Evolutionary conservation across 2,329 filamentous ascomycete species (phyloP).

Genomic region (Fusarium metavorans): DNA sequence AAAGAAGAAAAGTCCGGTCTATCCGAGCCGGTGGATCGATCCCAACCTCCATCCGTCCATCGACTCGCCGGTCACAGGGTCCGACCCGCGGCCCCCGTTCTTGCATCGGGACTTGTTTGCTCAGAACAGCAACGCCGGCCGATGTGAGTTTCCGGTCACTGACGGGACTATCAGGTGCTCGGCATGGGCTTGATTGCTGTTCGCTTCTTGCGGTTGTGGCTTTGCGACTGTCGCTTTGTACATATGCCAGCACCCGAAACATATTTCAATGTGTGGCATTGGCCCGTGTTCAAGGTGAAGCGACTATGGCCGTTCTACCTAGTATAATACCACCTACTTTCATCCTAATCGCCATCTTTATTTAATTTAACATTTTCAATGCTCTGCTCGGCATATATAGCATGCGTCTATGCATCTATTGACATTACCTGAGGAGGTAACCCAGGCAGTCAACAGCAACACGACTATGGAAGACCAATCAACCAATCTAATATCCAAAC

Average conservation of each 20-base stretch:
- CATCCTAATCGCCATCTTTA: not conserved
- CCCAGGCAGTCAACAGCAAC: not conserved
- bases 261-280: constrained; percentile 16
- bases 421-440: not conserved
- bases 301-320: not conserved
- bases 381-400: not conserved
- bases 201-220: constrained; percentile 9
- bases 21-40: constrained; percentile 38
- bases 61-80: constrained; percentile 10
- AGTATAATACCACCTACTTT: not conserved
- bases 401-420: not conserved
- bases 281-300: not conserved
- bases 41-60: not conserved
- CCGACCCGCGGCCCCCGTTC: constrained; percentile 23
- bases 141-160: constrained; percentile 12
- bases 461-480: not conserved
- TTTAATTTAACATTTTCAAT: not conserved
- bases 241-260: constrained; percentile 29
- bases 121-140: constrained; percentile 14
- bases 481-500: not conserved
- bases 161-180: not conserved
- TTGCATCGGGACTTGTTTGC: constrained; percentile 19
- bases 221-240: not conserved
- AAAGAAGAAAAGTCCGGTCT: constrained; percentile 20
- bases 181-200: not conserved